These are phyloP conservation scores for Venturia nashicola DNA, from an alignment of 2,329 filamentous ascomycete species.

Conservation along the genomic window DNA sequence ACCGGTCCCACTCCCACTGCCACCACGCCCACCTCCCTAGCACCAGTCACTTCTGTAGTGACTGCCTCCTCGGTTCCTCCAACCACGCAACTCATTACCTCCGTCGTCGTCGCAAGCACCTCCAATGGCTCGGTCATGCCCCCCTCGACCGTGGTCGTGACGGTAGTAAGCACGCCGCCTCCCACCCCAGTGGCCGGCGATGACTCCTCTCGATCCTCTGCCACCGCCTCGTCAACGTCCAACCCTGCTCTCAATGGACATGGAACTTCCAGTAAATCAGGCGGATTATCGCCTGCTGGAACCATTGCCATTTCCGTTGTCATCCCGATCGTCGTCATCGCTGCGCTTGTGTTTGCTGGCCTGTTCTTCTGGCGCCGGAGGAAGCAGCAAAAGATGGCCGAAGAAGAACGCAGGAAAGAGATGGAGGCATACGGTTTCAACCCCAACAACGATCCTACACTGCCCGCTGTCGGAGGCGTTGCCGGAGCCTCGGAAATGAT, in stretches of 20 bases:
- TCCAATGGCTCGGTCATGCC: constrained; percentile 6
- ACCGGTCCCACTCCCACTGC: constrained; percentile 1
- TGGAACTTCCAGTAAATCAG: constrained; percentile 7
- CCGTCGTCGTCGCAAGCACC: constrained; percentile 4
- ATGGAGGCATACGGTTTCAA: constrained; percentile 97
- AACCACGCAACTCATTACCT: constrained; percentile 9
- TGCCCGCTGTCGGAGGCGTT: constrained; percentile 47
- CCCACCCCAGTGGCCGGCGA: neutral
- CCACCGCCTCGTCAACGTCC: neutral
- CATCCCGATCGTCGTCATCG: constrained; percentile 81
- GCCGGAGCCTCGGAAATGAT: constrained; percentile 56
- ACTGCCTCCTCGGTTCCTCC: constrained; percentile 5
- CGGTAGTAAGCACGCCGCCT: constrained; percentile 7
- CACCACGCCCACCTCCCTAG: neutral
- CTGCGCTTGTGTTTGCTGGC: constrained; percentile 61
- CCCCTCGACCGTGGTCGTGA: constrained; percentile 7
- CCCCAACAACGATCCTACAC: constrained; percentile 84
- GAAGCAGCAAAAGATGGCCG: constrained; percentile 71
- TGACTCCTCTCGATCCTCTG: neutral
- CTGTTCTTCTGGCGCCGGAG: constrained; percentile 82
- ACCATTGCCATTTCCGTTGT: constrained; percentile 89
- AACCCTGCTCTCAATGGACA: neutral
- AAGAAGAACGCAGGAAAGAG: constrained; percentile 85
- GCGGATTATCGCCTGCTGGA: constrained; percentile 47
- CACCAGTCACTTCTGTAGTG: neutral